Evolutionary conservation across 2,329 filamentous ascomycete species (phyloP).

Genomic region (Helotiales sp.): DNA sequence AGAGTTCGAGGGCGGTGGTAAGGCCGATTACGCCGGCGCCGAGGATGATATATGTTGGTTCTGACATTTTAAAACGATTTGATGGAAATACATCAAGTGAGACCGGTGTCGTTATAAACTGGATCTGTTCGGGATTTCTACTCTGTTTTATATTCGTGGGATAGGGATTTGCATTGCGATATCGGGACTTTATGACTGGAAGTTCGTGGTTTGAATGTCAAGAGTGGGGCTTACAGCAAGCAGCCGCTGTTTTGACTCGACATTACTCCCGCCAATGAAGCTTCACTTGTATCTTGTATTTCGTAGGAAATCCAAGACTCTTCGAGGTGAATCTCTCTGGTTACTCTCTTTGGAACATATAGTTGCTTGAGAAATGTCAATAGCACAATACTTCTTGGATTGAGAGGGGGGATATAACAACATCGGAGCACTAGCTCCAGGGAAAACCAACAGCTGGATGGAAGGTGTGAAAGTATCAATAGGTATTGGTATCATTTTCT

Average conservation of each 20-base stretch:
- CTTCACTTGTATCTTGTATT: neutral
- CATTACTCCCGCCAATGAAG: neutral
- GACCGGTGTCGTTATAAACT: no score
- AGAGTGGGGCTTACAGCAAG: conserved; percentile 8
- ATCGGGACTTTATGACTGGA: neutral
- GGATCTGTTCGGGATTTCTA: neutral
- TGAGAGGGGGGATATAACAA: neutral
- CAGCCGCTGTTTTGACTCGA: neutral
- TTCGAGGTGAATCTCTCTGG: neutral
- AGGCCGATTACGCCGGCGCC: conserved; percentile 66
- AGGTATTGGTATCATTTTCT: neutral
- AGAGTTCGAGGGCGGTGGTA: conserved; percentile 66
- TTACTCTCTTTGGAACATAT: neutral
- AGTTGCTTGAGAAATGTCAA: neutral
- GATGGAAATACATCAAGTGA: neutral
- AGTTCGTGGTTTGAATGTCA: neutral
- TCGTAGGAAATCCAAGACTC: neutral
- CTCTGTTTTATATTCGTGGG: neutral
- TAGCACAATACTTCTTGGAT: neutral
- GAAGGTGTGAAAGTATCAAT: neutral
- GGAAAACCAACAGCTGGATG: neutral
- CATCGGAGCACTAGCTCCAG: neutral
- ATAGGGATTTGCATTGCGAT: neutral
- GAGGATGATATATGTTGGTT: conserved; percentile 18
- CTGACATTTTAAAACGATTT: neutral